These are phyloP conservation scores for Pythium plurisporium DNA, from an alignment of 352 stramenopile species.

Conservation along the genomic window DNA sequence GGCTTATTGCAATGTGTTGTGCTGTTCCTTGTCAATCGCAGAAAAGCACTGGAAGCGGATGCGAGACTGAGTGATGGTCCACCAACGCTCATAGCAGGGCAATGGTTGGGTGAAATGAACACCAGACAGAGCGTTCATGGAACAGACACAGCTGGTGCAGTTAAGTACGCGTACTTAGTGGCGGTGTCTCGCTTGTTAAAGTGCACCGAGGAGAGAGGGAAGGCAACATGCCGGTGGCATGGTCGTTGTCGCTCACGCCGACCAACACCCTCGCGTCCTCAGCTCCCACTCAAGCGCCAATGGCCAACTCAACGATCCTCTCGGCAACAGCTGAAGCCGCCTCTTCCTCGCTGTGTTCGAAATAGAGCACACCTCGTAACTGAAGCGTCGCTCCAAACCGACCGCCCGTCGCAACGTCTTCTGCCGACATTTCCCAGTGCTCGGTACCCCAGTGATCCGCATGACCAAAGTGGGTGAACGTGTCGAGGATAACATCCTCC, in stretches of 20 bases:
- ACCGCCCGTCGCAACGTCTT: too few species aligned
- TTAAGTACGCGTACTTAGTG: conserved; percentile 4
- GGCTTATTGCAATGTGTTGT: conserved; percentile 3
- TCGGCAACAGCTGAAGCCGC: too few species aligned
- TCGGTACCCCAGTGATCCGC: too few species aligned
- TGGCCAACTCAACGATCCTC: too few species aligned
- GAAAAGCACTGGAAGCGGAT: conserved; percentile 30
- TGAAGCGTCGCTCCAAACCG: too few species aligned
- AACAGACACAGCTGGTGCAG: neutral
- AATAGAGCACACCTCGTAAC: too few species aligned
- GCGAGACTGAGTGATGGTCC: conserved; percentile 19
- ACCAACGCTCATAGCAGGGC: neutral
- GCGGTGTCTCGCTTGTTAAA: neutral
- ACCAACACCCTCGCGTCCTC: too few species aligned
- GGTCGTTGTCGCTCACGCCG: neutral
- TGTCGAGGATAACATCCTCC: too few species aligned
- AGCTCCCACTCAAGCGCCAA: too few species aligned
- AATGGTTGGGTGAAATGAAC: neutral
- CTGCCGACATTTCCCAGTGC: too few species aligned
- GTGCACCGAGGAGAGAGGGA: neutral
- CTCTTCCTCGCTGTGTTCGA: too few species aligned
- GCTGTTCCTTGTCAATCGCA: conserved; percentile 1
- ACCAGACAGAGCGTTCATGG: neutral
- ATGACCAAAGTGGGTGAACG: too few species aligned
- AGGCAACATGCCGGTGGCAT: neutral